Evolutionary conservation across 2,329 filamentous ascomycete genomes (phyloP).

Genomic region (Botryotinia narcissicola): DNA sequence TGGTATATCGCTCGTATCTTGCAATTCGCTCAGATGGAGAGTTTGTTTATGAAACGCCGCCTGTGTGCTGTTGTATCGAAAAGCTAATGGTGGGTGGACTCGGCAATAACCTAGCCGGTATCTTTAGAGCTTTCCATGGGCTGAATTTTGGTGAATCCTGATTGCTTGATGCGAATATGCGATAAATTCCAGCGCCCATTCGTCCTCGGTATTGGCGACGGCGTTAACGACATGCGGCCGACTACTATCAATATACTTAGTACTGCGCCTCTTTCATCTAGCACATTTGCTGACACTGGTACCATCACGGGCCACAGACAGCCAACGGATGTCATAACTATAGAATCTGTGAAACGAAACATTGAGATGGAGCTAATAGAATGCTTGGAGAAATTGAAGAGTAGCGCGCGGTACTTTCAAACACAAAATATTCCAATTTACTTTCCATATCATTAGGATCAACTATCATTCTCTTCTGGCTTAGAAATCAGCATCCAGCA

Average conservation of each 20-base stretch:
- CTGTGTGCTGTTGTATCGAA: slow-evolving; percentile 10
- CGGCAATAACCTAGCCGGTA: not conserved
- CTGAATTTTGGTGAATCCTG: not conserved
- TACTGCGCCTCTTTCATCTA: slow-evolving; percentile 5
- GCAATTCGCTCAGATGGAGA: not conserved
- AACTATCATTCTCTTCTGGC: not conserved
- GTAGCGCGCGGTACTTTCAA: slow-evolving; percentile 14
- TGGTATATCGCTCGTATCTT: not conserved
- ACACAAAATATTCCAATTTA: not conserved
- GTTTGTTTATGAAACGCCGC: slow-evolving; percentile 8
- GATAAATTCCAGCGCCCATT: not conserved
- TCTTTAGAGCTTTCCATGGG: not conserved
- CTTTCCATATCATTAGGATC: not conserved
- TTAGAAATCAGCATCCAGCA: not conserved
- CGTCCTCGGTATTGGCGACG: not conserved
- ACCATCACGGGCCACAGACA: not conserved
- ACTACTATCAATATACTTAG: not conserved
- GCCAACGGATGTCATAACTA: not conserved
- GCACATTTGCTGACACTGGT: not conserved
- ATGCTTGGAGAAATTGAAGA: not conserved
- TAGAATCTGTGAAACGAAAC: slow-evolving; percentile 14
- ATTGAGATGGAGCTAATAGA: not conserved
- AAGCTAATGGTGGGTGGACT: not conserved
- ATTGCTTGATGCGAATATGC: not conserved
- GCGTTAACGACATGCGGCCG: not conserved